Conservation (phyloP, 179 eudicot species). For the Gypsophila paniculata region DNA sequence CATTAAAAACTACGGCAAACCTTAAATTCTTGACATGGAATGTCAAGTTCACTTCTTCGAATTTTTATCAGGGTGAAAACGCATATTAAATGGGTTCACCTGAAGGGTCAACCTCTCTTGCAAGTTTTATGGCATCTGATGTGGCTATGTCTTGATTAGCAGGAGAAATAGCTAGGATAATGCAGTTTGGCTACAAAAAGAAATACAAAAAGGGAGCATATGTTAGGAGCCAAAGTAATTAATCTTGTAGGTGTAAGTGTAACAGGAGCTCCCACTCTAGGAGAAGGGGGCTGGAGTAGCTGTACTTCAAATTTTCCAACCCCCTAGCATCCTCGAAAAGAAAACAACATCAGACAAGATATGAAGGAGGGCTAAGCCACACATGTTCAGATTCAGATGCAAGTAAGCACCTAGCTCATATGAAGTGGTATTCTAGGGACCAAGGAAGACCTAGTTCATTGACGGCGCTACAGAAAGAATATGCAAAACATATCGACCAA, state of each 20-base stretch:
- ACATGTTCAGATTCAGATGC: neutral
- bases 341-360: neutral
- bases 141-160: constrained; percentile 99
- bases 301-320: neutral
- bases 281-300: neutral
- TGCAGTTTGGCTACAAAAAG: constrained; percentile 77
- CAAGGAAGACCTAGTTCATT: neutral
- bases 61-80: neutral
- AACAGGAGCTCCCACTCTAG: neutral
- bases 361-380: neutral
- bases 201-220: constrained; percentile 6
- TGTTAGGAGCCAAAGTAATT: neutral
- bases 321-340: neutral
- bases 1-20: neutral
- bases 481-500: neutral
- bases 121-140: constrained; percentile 98
- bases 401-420: neutral
- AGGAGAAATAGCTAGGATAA: constrained; percentile 95
- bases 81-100: constrained; percentile 39
- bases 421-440: neutral
- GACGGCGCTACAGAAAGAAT: neutral
- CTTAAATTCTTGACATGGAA: neutral
- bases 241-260: constrained; percentile 4
- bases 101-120: constrained; percentile 95
- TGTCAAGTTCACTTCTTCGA: neutral